Evolutionary conservation across 768 basidiomycete species (phyloP).

Genomic region (Naganishia friedmannii): DNA sequence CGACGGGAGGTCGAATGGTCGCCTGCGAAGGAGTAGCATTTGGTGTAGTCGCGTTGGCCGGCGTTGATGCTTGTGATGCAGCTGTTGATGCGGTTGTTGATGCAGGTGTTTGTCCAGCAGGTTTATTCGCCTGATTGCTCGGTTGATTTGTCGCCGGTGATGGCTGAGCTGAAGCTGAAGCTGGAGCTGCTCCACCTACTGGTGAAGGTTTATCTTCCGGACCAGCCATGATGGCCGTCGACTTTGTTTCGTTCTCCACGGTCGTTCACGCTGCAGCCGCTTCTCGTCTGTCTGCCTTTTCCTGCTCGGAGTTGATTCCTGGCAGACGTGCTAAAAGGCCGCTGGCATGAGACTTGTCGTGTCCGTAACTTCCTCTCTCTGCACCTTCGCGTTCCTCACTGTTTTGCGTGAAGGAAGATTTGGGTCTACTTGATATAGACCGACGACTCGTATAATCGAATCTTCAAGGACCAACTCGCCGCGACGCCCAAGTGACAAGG

Average conservation of each 20-base stretch:
- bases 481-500: too few species aligned
- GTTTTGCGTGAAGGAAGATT: neutral
- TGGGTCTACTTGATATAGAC: too few species aligned
- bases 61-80: constrained; percentile 14
- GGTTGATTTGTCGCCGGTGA: neutral
- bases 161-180: neutral
- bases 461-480: too few species aligned
- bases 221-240: constrained; percentile 16
- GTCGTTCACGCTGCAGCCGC: neutral
- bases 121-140: neutral
- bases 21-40: neutral
- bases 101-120: neutral
- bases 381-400: neutral
- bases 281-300: neutral
- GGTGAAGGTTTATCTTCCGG: constrained; percentile 8
- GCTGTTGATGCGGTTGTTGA: neutral
- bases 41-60: neutral
- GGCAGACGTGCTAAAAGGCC: neutral
- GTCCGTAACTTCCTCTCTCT: neutral
- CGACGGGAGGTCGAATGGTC: neutral
- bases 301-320: neutral
- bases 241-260: neutral
- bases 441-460: too few species aligned
- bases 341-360: constrained; percentile 1
- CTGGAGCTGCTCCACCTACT: neutral